Base-by-base conservation (phyloP, 208 protist species). In the Histomonas meleagridis region DNA sequence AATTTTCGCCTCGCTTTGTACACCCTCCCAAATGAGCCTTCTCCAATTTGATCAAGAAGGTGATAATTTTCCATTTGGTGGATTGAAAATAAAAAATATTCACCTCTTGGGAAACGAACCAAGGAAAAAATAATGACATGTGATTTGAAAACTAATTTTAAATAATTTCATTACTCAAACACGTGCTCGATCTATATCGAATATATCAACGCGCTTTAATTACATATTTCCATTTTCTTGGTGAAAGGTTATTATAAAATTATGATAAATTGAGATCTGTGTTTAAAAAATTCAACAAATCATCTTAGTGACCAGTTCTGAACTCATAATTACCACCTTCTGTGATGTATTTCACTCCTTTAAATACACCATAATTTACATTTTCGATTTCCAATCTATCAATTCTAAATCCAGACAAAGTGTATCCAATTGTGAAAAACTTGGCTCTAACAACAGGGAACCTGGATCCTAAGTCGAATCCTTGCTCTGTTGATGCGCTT, bases 11-110 rank as follows among this genome's bases (percentile, higher is more conserved):
- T n/a, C 14, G 70, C 94, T 91, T 95, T 95, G 94, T 97, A 98
- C 21, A 98, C 97, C 93, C 98, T 98, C n/a, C 97, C 97, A 95
- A 99, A 99, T n/a, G 97, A 98, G n/a, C 97, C 97, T 92, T 98
- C 97, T 49, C 97, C 97, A 91, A 98, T 97, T 40, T 86, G 76
- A 4, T 43, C 76, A 43, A 86, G 32, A 18, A 51, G 40, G 32
- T 86, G 46, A 86, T 86, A 86, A 86, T 86, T 48, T n/a, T 86
- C 28, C 76, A 86, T 86, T 46, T n/a, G n/a, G n/a, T n/a, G n/a
- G n/a, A n/a, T n/a, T n/a, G n/a, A n/a, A n/a, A n/a, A n/a, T n/a
- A n/a, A n/a, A n/a, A n/a, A n/a, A n/a, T n/a, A n/a, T n/a, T n/a
- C n/a, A n/a, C n/a, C n/a, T n/a, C n/a, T n/a, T n/a, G n/a, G n/a